These are phyloP conservation scores for Viridothelium virens DNA, from an alignment of 495 filamentous ascomycete genomes.

Conservation along the genomic window DNA sequence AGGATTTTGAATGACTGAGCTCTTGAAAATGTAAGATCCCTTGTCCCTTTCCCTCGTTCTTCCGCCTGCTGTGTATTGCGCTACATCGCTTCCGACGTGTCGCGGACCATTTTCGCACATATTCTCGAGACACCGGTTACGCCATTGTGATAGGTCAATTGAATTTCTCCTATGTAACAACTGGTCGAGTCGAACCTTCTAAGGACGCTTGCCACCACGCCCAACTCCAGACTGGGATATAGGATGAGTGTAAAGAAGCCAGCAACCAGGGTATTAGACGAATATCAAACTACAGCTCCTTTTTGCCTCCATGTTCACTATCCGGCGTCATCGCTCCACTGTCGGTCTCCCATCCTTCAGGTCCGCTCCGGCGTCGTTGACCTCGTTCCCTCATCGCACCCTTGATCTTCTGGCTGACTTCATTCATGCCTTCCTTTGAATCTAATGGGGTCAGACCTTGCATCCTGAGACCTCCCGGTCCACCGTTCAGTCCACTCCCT, in stretches of 20 bases:
- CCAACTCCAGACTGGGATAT: background rate
- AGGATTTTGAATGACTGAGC: too few relatives aligned
- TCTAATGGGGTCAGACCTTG: constrained; percentile 67
- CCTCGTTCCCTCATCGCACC: constrained; percentile 82
- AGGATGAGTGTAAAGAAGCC: background rate
- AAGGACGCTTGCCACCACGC: background rate
- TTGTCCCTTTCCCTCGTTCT: too few relatives aligned
- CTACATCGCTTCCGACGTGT: too few relatives aligned
- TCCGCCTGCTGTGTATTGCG: too few relatives aligned
- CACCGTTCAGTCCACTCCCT: constrained; percentile 49
- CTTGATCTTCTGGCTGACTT: constrained; percentile 79
- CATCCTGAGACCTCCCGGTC: constrained; percentile 53
- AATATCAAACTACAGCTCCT: constrained; percentile 4
- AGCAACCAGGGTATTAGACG: too few relatives aligned
- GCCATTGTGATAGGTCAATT: too few relatives aligned
- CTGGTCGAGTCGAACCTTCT: background rate
- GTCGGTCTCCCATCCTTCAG: constrained; percentile 40
- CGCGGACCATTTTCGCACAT: too few relatives aligned
- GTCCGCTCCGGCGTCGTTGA: constrained; percentile 60
- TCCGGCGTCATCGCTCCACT: constrained; percentile 16
- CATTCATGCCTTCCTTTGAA: constrained; percentile 62
- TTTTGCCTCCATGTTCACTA: constrained; percentile 17
- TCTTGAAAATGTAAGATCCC: too few relatives aligned
- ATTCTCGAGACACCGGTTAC: too few relatives aligned
- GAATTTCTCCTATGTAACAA: too few relatives aligned